Evolutionary conservation across 2,329 filamentous ascomycete genomes (phyloP).

Genomic region (Colletotrichum falcatum): DNA sequence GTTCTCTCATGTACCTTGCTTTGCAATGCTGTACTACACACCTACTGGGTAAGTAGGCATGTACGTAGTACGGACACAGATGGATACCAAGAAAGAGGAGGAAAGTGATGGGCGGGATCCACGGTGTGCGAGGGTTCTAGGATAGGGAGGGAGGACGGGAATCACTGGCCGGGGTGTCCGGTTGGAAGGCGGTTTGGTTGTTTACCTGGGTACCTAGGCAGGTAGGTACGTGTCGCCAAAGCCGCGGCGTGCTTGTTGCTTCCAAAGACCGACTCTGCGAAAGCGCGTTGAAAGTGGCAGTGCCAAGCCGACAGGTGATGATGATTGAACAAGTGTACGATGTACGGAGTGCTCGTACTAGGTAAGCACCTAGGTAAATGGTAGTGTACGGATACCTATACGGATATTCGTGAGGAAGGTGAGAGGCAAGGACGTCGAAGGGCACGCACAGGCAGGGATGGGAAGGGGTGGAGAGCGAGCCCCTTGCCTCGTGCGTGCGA

Average conservation of each 20-base stretch:
- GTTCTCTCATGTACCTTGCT: constrained; percentile 9
- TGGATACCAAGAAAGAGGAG: too few species aligned
- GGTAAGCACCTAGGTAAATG: too few species aligned
- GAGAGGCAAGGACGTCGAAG: constrained; percentile 7
- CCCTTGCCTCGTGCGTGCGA: constrained; percentile 39
- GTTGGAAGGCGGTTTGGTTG: not conserved
- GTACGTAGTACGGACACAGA: too few species aligned
- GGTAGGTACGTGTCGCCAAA: not conserved
- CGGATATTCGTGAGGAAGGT: not conserved
- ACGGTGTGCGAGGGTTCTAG: constrained; percentile 1
- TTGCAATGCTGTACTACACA: not conserved
- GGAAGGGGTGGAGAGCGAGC: constrained; percentile 31
- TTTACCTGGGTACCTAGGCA: not conserved
- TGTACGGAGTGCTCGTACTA: too few species aligned
- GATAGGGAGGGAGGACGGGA: constrained; percentile 1
- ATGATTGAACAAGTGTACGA: too few species aligned
- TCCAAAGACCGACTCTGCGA: not conserved
- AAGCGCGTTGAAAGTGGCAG: not conserved
- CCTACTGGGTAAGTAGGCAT: too few species aligned
- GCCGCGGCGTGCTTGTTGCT: not conserved
- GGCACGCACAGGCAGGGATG: not conserved
- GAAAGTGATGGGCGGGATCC: constrained; percentile 7
- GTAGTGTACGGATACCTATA: too few species aligned
- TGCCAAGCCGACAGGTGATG: not conserved
- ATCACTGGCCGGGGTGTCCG: not conserved